A percentile compares a stretch with the other conserved stretches of the same genome.
Evolutionary conservation across 768 basidiomycete species (phyloP).

Genomic region (Epithele typhae): DNA sequence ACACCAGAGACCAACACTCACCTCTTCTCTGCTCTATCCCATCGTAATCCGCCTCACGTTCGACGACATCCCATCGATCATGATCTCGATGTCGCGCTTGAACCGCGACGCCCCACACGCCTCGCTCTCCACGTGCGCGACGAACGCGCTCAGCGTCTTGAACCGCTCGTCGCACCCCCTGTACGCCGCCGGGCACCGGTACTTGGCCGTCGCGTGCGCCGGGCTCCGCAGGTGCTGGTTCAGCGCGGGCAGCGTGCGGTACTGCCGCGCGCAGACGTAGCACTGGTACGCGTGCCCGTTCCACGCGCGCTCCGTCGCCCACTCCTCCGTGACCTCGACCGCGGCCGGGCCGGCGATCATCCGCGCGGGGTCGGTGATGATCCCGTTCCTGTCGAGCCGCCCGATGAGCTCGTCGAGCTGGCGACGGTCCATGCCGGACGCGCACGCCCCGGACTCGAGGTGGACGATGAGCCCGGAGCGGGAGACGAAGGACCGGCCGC

Average conservation of each 20-base stretch:
- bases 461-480: constrained; percentile 55
- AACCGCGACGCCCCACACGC: constrained; percentile 52
- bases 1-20: too few relatives aligned
- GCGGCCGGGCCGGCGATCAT: constrained; percentile 36
- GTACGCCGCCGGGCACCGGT: constrained; percentile 43
- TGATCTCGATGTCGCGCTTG: constrained; percentile 30
- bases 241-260: constrained; percentile 37
- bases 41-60: too few relatives aligned
- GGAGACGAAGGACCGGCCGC: constrained; percentile 45
- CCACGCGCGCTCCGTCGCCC: constrained; percentile 37
- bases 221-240: constrained; percentile 67
- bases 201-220: constrained; percentile 46
- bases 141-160: constrained; percentile 50
- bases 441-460: constrained; percentile 59
- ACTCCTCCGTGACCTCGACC: constrained; percentile 25
- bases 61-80: constrained; percentile 24
- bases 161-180: constrained; percentile 40
- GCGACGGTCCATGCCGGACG: constrained; percentile 40
- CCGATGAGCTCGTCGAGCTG: constrained; percentile 36
- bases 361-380: constrained; percentile 53
- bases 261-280: constrained; percentile 49
- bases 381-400: constrained; percentile 37
- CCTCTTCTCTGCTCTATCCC: too few relatives aligned
- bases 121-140: constrained; percentile 64
- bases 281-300: constrained; percentile 52